Percentiles rank a stretch among this genome's conserved stretches.
These are phyloP conservation scores for Starmera stellimalicola DNA, from an alignment of 1,139 yeast species.

Conservation along the genomic window DNA sequence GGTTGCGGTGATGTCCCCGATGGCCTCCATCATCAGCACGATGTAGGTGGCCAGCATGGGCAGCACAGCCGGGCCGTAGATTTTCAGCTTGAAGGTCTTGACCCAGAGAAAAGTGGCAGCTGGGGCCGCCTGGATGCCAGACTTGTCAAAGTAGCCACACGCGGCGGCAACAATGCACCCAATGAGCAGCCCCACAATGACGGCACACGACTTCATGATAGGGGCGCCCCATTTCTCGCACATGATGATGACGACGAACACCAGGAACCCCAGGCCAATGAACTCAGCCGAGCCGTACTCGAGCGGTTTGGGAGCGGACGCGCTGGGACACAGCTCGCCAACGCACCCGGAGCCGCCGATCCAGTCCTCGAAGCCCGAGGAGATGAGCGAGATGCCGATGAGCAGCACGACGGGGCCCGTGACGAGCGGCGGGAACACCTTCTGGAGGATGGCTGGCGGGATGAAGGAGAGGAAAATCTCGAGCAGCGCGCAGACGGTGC, in stretches of 20 bases:
- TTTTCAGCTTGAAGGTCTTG: constrained; percentile 61
- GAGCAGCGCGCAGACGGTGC: constrained; percentile 60
- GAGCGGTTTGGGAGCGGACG: constrained; percentile 41
- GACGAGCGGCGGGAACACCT: constrained; percentile 76
- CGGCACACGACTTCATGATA: constrained; percentile 88
- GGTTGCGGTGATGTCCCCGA: constrained; percentile 90
- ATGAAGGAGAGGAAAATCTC: constrained; percentile 65
- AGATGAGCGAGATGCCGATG: constrained; percentile 63
- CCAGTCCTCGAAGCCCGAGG: constrained; percentile 77
- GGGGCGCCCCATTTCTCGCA: constrained; percentile 88
- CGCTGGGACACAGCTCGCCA: constrained; percentile 35
- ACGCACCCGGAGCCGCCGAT: constrained; percentile 76
- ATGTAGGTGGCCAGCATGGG: constrained; percentile 82
- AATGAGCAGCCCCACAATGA: constrained; percentile 69
- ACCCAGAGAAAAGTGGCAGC: constrained; percentile 82
- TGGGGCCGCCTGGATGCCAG: constrained; percentile 58
- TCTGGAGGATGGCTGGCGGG: constrained; percentile 64
- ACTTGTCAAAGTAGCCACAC: constrained; percentile 66
- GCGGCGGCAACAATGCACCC: constrained; percentile 94
- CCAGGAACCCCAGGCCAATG: constrained; percentile 79
- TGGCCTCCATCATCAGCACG: constrained; percentile 81
- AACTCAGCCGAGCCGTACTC: constrained; percentile 84
- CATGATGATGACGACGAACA: constrained; percentile 60
- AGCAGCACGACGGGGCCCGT: constrained; percentile 88
- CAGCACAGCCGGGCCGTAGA: constrained; percentile 76